A percentile compares a stretch with the other conserved stretches of the same genome.
Conservation (phyloP, 83 land plant genomes). For the Thuja plicata region DNA sequence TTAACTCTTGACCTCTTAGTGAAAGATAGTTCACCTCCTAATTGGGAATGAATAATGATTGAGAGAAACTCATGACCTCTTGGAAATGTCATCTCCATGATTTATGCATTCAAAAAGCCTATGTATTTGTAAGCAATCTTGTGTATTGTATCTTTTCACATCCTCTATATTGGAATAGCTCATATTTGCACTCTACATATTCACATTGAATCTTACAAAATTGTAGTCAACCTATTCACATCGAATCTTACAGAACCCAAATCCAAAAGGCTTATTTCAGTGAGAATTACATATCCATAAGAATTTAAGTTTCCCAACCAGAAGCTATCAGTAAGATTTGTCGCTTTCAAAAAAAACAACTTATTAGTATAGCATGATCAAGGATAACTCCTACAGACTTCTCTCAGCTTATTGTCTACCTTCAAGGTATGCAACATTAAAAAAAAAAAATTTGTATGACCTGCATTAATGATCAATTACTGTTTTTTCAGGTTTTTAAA, state of each 20-base stretch:
- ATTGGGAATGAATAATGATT: no score
- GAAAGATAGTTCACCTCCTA: no score
- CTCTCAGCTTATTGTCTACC: background rate
- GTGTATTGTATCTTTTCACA: no score
- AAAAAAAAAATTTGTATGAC: background rate
- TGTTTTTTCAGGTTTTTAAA: background rate
- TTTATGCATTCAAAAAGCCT: no score
- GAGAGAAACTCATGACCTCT: no score
- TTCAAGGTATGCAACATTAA: background rate
- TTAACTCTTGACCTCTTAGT: no score
- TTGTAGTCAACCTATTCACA: no score
- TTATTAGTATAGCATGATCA: background rate
- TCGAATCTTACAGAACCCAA: background rate
- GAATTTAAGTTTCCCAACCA: background rate
- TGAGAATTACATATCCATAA: background rate
- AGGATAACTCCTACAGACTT: background rate
- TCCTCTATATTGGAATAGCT: no score
- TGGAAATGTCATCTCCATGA: no score
- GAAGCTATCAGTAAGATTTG: background rate
- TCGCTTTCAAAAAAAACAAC: background rate
- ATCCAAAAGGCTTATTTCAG: background rate
- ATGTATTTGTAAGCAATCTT: no score
- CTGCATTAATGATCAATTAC: background rate
- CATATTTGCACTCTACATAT: no score
- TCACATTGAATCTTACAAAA: background rate